A percentile compares a stretch with the other conserved stretches of the same genome.
These are phyloP conservation scores for Kluyveromyces aestuarii DNA, from an alignment of 805 yeast species.

Conservation along the genomic window DNA sequence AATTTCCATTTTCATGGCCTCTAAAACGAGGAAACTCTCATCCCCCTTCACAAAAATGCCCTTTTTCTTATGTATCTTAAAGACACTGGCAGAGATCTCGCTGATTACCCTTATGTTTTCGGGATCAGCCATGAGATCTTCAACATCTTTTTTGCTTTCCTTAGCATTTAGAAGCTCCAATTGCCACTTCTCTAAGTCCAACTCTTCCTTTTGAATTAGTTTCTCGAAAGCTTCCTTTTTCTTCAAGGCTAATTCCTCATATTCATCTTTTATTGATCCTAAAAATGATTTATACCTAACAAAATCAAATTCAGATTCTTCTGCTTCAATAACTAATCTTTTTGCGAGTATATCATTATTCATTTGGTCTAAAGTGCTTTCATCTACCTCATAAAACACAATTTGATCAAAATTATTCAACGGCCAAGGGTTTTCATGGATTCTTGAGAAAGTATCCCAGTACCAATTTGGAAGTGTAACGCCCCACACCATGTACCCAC, in stretches of 20 bases:
- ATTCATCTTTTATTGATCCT: slow-evolving; percentile 54
- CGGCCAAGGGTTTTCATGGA: slow-evolving; percentile 74
- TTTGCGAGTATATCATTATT: slow-evolving; percentile 76
- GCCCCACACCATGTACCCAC: slow-evolving; percentile 95
- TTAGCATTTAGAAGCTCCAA: slow-evolving; percentile 40
- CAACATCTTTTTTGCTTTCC: slow-evolving; percentile 78
- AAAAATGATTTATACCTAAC: slow-evolving; percentile 69
- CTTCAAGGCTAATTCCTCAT: slow-evolving; percentile 40
- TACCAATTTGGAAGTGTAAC: slow-evolving; percentile 98
- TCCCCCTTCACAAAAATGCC: slow-evolving; percentile 70
- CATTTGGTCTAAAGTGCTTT: slow-evolving; percentile 64
- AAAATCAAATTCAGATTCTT: slow-evolving; percentile 75
- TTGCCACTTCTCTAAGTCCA: no score
- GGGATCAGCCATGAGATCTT: slow-evolving; percentile 68
- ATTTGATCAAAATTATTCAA: slow-evolving; percentile 89
- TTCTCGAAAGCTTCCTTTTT: not conserved
- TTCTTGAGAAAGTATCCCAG: slow-evolving; percentile 68
- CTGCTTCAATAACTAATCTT: slow-evolving; percentile 61
- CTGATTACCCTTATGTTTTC: slow-evolving; percentile 71
- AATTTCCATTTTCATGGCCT: slow-evolving; percentile 99
- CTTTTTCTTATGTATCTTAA: slow-evolving; percentile 79
- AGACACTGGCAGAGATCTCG: slow-evolving; percentile 93
- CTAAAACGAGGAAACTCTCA: slow-evolving; percentile 80
- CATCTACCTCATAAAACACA: slow-evolving; percentile 87
- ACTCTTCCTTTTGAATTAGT: not conserved